Base-by-base conservation (phyloP, 1,284 basidiomycete genomes). In the Pyrrhoderma lamaoense region DNA sequence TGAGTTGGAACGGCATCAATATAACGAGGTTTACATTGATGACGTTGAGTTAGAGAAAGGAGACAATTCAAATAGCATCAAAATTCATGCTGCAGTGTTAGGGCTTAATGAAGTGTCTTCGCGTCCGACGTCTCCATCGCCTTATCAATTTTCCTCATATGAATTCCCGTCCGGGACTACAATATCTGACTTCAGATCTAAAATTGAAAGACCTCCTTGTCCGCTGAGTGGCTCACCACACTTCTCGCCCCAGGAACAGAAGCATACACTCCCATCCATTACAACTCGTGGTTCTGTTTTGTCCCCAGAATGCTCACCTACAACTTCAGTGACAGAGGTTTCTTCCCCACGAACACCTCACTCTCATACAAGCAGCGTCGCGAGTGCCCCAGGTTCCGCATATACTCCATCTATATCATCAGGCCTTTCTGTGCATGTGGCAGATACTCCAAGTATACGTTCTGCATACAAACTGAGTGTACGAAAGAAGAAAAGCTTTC, bases 381-480 rank as follows among this genome's bases (percentile, higher is more conserved):
- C 27, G 22, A 38, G 50, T 9, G 52, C 38, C n/a, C 19, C 27
- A 38, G 42, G 65, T 59, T 52, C 56, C 57, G 56, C 61, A 13
- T 55, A 47, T 58, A 68, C 35, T 63, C 60, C 7, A 59, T 56
- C 39, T 21, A 19, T 19, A 9, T 14, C 21, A n/a, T 59, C 60
- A 7, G 63, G 49, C n/a, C n/a, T n/a, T n/a, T n/a, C n/a, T 45
- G 53, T 60, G 13, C 57, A 54, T 23, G 60, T 59, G 5, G 62
- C 57, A 21, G 64, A 67, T 46, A 69, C 73, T 1, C 70, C 65
- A 0, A 73, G 74, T 14, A 79, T 80, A 55, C 76, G 79, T 11
- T 76, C 76, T 0, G 78, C 78, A 8, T 80, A 77, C 56, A 69
- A 72, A 57, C 70, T 72, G 3, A 74, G 78, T 47, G 70, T 77